Evolutionary conservation across 179 eudicot genomes (phyloP), one percentile per base, ranked within the genome.

Genomic region (Silene vulgaris): DNA sequence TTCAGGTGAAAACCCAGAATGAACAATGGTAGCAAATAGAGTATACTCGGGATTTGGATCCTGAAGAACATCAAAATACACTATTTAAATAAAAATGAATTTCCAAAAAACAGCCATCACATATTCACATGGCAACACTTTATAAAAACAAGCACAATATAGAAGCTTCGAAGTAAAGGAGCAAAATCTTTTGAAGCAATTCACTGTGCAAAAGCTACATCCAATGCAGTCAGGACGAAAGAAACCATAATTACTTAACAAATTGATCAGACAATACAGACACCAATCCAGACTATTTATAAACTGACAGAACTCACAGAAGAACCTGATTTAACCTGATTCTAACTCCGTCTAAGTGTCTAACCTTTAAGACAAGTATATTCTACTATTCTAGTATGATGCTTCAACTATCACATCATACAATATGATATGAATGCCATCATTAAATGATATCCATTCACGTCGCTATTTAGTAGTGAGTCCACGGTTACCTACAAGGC

Each of bases 21-120:
- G 99, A 72, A 95, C 97, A 74, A 95, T 89, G 62, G 96, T 90
- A 26, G 93, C 99, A 72, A 90, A 95, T 83, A 95, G 97, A 61
- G 82, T 87, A 81, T 95, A 95, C 86, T 90, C 93, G 40, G 97
- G 93, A 65, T 89, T 82, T 72, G 77, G 86, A 81, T 93, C 97
- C 99, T 95, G 97, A 89, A 92, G 21, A 50, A 70, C 17, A 69
- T 23, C 62, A 17, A 43, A 28, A 29, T 21, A 75, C n/a, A 67
- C 3, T 60, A 65, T 26, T 57, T 57, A 20, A 37, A 28, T 30
- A 0, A 17, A 14, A 71, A 35, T 29, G 64, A 52, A 13, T 11
- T 37, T 26, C 37, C 16, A 56, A 23, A 20, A 26, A 5, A 26
- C 63, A 26, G 14, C 26, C 6, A 52, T 71, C 12, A 71, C 62